These are phyloP conservation scores for Pezicula rhizophila DNA, from an alignment of 2,329 filamentous ascomycete genomes.

Conservation along the genomic window DNA sequence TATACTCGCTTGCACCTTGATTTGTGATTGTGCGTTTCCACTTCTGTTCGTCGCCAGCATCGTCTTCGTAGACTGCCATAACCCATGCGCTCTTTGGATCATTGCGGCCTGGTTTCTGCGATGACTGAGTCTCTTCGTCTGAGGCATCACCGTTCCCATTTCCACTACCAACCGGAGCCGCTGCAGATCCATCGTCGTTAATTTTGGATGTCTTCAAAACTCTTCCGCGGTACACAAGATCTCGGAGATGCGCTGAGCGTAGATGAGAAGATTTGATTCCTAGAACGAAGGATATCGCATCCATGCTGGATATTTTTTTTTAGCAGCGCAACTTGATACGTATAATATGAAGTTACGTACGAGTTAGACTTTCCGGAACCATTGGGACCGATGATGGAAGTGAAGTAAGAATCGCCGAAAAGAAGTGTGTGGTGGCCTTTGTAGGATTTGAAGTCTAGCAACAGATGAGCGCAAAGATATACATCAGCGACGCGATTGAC, in stretches of 20 bases:
- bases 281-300: constrained; percentile 97
- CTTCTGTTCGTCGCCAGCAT: constrained; percentile 86
- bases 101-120: constrained; percentile 60
- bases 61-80: constrained; percentile 98
- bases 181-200: constrained; percentile 74
- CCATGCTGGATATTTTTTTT: constrained; percentile 64
- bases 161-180: constrained; percentile 48
- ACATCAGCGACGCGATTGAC: constrained; percentile 28
- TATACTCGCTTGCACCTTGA: constrained; percentile 85
- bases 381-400: constrained; percentile 98
- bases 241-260: constrained; percentile 86
- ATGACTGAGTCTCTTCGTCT: constrained; percentile 49
- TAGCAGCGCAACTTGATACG: constrained; percentile 11
- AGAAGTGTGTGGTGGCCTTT: constrained; percentile 91
- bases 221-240: constrained; percentile 91
- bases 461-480: constrained; percentile 10
- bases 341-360: constrained; percentile 48
- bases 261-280: constrained; percentile 98
- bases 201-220: constrained; percentile 89
- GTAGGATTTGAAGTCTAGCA: constrained; percentile 95
- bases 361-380: constrained; percentile 99
- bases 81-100: constrained; percentile 97
- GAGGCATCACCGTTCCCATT: constrained; percentile 53
- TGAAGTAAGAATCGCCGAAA: constrained; percentile 98
- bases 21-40: constrained; percentile 96